phyloP scores from a whole-genome alignment of 441 rosid species.

The Pelargonium australe region DNA sequence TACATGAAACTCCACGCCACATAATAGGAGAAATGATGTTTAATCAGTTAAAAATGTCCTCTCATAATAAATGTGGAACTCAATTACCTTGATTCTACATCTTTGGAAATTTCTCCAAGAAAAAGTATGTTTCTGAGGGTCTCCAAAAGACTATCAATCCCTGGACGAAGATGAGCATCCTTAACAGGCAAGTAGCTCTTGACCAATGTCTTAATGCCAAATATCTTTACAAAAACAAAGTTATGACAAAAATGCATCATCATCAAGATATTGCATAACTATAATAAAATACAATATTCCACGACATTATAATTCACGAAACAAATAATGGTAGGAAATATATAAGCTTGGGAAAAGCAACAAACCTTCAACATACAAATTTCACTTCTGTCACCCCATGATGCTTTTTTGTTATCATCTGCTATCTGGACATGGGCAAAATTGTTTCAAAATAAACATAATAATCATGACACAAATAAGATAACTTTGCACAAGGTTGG shows the following conservation, averaged over 20 bases:
- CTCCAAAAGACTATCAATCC: slow-evolving; percentile 64
- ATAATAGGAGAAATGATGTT: slow-evolving; percentile 17
- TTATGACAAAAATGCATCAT: neutral
- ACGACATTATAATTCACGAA: neutral
- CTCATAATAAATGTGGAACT: neutral
- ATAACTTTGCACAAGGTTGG: slow-evolving; percentile 24
- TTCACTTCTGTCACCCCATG: slow-evolving; percentile 88
- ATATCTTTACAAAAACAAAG: slow-evolving; percentile 46
- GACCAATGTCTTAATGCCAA: slow-evolving; percentile 90
- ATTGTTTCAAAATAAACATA: slow-evolving; percentile 15
- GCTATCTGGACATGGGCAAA: slow-evolving; percentile 52
- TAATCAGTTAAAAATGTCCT: slow-evolving; percentile 7
- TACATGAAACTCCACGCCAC: slow-evolving; percentile 19
- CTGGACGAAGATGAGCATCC: slow-evolving; percentile 93
- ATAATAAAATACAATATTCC: neutral
- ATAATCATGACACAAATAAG: slow-evolving; percentile 12
- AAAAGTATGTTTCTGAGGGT: slow-evolving; percentile 60
- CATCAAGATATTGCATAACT: slow-evolving; percentile 20
- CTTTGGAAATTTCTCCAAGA: slow-evolving; percentile 77
- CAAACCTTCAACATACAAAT: slow-evolving; percentile 85
- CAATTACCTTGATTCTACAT: slow-evolving; percentile 69
- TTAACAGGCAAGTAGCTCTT: slow-evolving; percentile 92
- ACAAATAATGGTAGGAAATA: neutral
- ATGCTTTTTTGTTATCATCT: slow-evolving; percentile 37
- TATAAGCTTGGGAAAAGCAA: slow-evolving; percentile 18